A percentile compares a stretch with the other conserved stretches of the same genome.
Conservation (phyloP, 768 basidiomycete species). For the Rhizopogon rudus region DNA sequence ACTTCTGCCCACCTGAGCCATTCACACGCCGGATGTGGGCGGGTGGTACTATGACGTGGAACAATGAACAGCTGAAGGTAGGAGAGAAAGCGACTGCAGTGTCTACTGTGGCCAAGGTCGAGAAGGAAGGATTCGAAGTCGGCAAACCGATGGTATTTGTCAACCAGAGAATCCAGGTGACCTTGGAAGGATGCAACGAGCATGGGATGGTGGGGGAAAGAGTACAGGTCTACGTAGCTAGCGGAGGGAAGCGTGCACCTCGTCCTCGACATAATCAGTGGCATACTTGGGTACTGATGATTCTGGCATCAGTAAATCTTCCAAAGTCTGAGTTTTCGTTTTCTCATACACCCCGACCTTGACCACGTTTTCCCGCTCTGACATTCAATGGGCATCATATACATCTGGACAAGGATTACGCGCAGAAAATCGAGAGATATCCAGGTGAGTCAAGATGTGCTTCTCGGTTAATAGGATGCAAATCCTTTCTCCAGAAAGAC, state of each 20-base stretch:
- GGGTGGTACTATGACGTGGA: conserved; percentile 64
- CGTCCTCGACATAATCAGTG: conserved; percentile 14
- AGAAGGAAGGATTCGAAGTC: conserved; percentile 60
- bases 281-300: not conserved
- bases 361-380: conserved; percentile 78
- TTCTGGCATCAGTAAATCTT: conserved; percentile 37
- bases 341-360: conserved; percentile 60
- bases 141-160: conserved; percentile 70
- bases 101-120: conserved; percentile 44
- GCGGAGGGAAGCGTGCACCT: conserved; percentile 24
- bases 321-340: conserved; percentile 49
- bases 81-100: conserved; percentile 48
- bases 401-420: conserved; percentile 75
- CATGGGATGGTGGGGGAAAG: conserved; percentile 59
- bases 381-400: conserved; percentile 86
- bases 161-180: conserved; percentile 55
- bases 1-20: conserved; percentile 67
- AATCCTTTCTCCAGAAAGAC: conserved; percentile 45
- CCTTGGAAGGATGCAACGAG: conserved; percentile 35
- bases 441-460: conserved; percentile 38
- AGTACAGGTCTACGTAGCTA: conserved; percentile 55
- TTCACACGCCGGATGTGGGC: conserved; percentile 84
- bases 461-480: not conserved
- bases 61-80: conserved; percentile 42
- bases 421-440: conserved; percentile 64